phyloP scores from a whole-genome alignment of 345 rosid species.

The Aethionema arabicum region DNA sequence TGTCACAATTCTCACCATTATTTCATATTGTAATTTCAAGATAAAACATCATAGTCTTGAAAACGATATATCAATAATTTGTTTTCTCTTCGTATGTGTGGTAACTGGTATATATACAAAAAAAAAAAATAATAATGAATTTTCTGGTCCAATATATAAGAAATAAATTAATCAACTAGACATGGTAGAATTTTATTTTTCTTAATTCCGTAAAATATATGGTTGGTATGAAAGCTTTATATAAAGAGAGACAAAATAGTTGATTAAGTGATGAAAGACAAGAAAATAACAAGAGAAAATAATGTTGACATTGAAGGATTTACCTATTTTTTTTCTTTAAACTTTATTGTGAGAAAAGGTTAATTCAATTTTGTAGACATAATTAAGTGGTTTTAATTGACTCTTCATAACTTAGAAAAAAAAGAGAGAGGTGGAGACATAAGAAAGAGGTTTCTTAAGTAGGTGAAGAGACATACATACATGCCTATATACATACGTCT shows the following conservation, averaged over 20 bases:
- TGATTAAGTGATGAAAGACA: too few relatives aligned
- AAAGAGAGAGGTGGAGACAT: slow-evolving; percentile 26
- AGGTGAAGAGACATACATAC: slow-evolving; percentile 37
- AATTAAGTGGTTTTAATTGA: slow-evolving; percentile 25
- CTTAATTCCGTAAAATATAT: too few relatives aligned
- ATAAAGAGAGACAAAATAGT: too few relatives aligned
- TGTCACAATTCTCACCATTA: neutral
- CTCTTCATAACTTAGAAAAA: slow-evolving; percentile 26
- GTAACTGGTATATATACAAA: too few relatives aligned
- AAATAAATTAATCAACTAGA: too few relatives aligned
- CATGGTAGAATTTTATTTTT: too few relatives aligned
- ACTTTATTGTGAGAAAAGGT: slow-evolving; percentile 6
- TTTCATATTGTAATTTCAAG: neutral
- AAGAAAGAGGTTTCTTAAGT: slow-evolving; percentile 26
- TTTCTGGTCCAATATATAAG: too few relatives aligned
- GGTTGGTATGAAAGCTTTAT: too few relatives aligned
- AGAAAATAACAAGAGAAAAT: neutral
- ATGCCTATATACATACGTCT: slow-evolving; percentile 24
- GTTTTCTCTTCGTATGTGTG: slow-evolving; percentile 21
- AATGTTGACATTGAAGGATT: slow-evolving; percentile 3
- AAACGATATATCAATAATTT: slow-evolving; percentile 15
- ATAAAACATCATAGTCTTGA: slow-evolving; percentile 22
- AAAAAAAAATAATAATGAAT: too few relatives aligned
- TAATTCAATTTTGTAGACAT: slow-evolving; percentile 2
- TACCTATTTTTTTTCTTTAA: neutral